Percentiles rank a stretch among this genome's conserved stretches.
Conservation (phyloP, 1,139 yeast genomes). For the Candida sanyaensis region DNA sequence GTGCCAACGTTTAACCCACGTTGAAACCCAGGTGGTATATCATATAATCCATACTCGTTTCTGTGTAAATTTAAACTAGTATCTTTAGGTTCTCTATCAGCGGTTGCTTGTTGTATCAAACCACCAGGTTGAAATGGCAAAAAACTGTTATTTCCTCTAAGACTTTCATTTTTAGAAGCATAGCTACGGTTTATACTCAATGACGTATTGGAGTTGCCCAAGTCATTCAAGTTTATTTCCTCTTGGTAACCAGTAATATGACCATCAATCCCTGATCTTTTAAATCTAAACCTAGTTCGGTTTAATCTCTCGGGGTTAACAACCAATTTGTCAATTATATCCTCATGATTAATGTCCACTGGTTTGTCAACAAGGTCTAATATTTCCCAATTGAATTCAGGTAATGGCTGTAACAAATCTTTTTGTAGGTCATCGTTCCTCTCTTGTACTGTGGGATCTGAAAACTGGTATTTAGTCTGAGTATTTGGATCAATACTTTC, state of each 20-base stretch:
- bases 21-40: slow-evolving; percentile 77
- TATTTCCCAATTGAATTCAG: slow-evolving; percentile 58
- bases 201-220: slow-evolving; percentile 58
- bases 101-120: slow-evolving; percentile 38
- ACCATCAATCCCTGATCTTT: slow-evolving; percentile 78
- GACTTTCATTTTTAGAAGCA: slow-evolving; percentile 59
- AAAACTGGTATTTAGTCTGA: slow-evolving; percentile 6
- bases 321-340: slow-evolving; percentile 44
- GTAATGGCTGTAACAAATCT: slow-evolving; percentile 48
- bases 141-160: slow-evolving; percentile 72
- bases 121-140: slow-evolving; percentile 97
- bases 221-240: slow-evolving; percentile 51
- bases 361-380: slow-evolving; percentile 53
- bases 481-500: slow-evolving; percentile 11
- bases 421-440: slow-evolving; percentile 7
- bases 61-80: slow-evolving; percentile 55
- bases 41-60: slow-evolving; percentile 74
- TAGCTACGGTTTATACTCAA: slow-evolving; percentile 71
- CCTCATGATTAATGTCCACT: slow-evolving; percentile 34
- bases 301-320: slow-evolving; percentile 53
- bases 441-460: slow-evolving; percentile 9
- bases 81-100: slow-evolving; percentile 26
- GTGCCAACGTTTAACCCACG: slow-evolving; percentile 57
- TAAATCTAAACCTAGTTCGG: slow-evolving; percentile 60
- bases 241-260: slow-evolving; percentile 64